Evolutionary conservation across 1,139 yeast species (phyloP), one percentile per base, ranked within the genome.

Genomic region (Scheffersomyces illinoinensis): DNA sequence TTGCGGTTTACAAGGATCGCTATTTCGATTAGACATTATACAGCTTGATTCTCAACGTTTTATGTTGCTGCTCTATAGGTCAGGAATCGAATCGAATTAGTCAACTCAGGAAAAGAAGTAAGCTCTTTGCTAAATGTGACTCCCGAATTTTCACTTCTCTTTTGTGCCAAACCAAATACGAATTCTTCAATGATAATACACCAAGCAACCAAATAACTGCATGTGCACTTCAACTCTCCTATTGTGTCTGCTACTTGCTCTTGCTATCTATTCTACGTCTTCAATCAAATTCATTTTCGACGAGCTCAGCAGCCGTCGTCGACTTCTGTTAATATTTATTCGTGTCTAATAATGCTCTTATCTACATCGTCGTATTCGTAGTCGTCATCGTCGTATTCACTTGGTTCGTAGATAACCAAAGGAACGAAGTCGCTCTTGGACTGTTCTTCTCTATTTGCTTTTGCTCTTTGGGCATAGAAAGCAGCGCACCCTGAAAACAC

Each of bases 1-100:
- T 63, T 85, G 80, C 2, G 88, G 79, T 66, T 87, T 86, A 71
- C 93, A 88, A 0, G 89, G 51, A 48, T 48, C 51, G n/a, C 51
- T 48, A 10, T 48, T 48, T 48, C 17, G 21, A 14, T 10, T 19
- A 20, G 51, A 48, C 51, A 48, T 48, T 33, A 14, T 33, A 12
- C 43, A 33, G 17, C 43, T 14, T 12, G 4, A 33, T 14, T 12
- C 43, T 33, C 17, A 10, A 12, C 43, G 3, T 33, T 33, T 4
- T 12, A 33, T 33, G 12, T 33, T 33, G 43, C 17, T 7, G 17
- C 17, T 12, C 4, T 12, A 10, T 8, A 33, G 17, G 14, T 33
- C 17, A 33, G 43, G 7, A 33, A 33, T 33, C 10, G 14, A 33
- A 33, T 10, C 43, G 2, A 33, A 12, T 33, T 14, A 5, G 17